Base-by-base conservation (phyloP, 176 grass and related monocot genomes). In the Ampelocalamus luodianensis region DNA sequence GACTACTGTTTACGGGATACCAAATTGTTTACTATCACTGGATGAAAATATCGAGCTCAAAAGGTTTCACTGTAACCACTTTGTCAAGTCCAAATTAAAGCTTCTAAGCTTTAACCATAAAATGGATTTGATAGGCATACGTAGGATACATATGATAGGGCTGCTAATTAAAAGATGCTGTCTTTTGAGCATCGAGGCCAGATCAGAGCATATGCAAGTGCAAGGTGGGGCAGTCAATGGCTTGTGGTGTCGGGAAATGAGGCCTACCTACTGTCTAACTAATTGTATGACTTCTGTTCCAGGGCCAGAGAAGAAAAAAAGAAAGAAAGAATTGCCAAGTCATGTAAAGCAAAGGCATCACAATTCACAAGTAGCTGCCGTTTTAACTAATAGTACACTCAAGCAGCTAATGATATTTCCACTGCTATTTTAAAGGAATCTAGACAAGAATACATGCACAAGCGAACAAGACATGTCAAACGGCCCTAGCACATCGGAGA, bases 191-290 rank as follows among this genome's bases (percentile, higher is more conserved):
- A 61, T 27, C 22, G 56, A 36, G 20, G 48, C 55, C 65, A 6
- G 56, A 81, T 53, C 23, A 45, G 58, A 45, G 38, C 39, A 64
- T 37, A 53, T 32, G 36, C 68, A 74, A 51, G 85, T 23, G 79
- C 63, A 23, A 16, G n/a, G 49, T 55, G 27, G 69, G 72, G 59
- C 83, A 68, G 84, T 87, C 89, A 94, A 88, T 91, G 51, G 56
- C 87, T 92, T 94, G 89, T 79, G 71, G 72, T 38, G 85, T 82
- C 56, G 74, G 87, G 76, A 87, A 82, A 76, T 34, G 88, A 78
- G 66, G 54, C 74, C 80, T 90, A 94, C 92, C 89, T 94, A 94
- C 85, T 85, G 46, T 8, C 77, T 94, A 94, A 92, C 89, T 92
- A 94, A 94, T 75, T 90, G 8, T 24, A 72, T 73, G 89, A 94